These are phyloP conservation scores for Trifolium repens DNA, from an alignment of 306 rosid genomes.

Conservation along the genomic window DNA sequence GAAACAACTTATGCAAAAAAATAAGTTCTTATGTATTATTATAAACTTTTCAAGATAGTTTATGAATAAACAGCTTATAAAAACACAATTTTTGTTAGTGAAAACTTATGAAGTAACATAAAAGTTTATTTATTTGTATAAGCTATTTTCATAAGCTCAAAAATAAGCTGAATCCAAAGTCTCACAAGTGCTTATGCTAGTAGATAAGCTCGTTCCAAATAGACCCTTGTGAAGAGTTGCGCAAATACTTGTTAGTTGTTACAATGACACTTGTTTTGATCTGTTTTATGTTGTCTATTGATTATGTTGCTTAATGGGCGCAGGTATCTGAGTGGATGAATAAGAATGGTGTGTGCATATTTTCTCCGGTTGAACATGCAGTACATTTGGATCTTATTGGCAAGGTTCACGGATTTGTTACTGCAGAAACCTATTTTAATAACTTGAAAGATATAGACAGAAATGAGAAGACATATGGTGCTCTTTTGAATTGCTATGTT, in stretches of 20 bases:
- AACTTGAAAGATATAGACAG: slow-evolving; percentile 60
- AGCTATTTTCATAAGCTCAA: too few relatives aligned
- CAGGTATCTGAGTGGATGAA: slow-evolving; percentile 95
- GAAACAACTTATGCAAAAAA: too few relatives aligned
- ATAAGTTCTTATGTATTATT: too few relatives aligned
- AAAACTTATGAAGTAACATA: too few relatives aligned
- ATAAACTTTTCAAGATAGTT: too few relatives aligned
- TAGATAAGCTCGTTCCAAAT: too few relatives aligned
- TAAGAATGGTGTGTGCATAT: slow-evolving; percentile 69
- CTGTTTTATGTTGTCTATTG: neutral
- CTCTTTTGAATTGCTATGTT: slow-evolving; percentile 83
- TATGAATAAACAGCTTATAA: too few relatives aligned
- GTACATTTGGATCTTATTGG: slow-evolving; percentile 88
- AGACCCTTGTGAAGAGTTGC: too few relatives aligned
- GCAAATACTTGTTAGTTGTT: neutral
- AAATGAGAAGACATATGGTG: slow-evolving; percentile 71
- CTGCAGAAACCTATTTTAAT: slow-evolving; percentile 68
- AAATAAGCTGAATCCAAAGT: too few relatives aligned
- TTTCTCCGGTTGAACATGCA: slow-evolving; percentile 65
- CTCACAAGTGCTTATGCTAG: too few relatives aligned
- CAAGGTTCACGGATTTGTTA: slow-evolving; percentile 61
- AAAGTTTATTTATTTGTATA: too few relatives aligned
- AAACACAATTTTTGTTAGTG: too few relatives aligned
- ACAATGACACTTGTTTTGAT: neutral
- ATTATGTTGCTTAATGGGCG: slow-evolving; percentile 33